A percentile compares a stretch with the other conserved stretches of the same genome.
Evolutionary conservation across 495 filamentous ascomycete species (phyloP).

Genomic region (Xylaria intraflava): DNA sequence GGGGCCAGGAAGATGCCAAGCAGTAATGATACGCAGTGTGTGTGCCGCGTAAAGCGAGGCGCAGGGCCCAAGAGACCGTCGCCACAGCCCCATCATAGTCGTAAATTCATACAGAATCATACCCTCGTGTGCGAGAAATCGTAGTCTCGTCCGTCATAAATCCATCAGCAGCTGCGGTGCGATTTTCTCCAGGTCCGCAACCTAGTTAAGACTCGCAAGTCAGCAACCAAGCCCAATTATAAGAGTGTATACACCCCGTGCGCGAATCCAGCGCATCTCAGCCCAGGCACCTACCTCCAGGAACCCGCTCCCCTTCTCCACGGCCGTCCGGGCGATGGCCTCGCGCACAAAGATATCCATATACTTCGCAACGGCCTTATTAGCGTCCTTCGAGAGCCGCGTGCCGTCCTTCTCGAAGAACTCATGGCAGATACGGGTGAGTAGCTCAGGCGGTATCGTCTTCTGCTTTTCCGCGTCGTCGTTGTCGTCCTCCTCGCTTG

Average conservation of each 20-base stretch:
- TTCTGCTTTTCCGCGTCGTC: slow-evolving; percentile 29
- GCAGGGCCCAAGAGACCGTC: neutral
- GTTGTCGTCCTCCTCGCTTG: slow-evolving; percentile 21
- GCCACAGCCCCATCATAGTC: neutral
- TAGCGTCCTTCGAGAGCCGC: slow-evolving; percentile 72
- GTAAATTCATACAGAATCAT: neutral
- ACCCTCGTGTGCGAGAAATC: neutral
- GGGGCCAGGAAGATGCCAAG: neutral
- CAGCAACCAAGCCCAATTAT: neutral
- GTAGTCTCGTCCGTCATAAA: slow-evolving; percentile 44
- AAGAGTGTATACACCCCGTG: neutral
- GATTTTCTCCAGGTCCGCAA: slow-evolving; percentile 84
- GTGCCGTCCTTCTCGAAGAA: slow-evolving; percentile 67
- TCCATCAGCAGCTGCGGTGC: slow-evolving; percentile 86
- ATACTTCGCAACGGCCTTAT: slow-evolving; percentile 73
- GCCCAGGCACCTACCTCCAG: slow-evolving; percentile 57
- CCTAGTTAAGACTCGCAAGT: slow-evolving; percentile 31
- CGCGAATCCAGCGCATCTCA: neutral
- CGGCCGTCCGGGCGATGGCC: slow-evolving; percentile 74
- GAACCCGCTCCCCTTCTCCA: slow-evolving; percentile 61
- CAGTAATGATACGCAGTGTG: neutral
- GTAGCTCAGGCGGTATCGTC: slow-evolving; percentile 64
- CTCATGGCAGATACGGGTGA: slow-evolving; percentile 70
- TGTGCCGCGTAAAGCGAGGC: neutral
- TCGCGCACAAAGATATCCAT: slow-evolving; percentile 90